A percentile compares a stretch with the other conserved stretches of the same genome.
Conservation (phyloP, 345 rosid species). For the Brassica juncea region DNA sequence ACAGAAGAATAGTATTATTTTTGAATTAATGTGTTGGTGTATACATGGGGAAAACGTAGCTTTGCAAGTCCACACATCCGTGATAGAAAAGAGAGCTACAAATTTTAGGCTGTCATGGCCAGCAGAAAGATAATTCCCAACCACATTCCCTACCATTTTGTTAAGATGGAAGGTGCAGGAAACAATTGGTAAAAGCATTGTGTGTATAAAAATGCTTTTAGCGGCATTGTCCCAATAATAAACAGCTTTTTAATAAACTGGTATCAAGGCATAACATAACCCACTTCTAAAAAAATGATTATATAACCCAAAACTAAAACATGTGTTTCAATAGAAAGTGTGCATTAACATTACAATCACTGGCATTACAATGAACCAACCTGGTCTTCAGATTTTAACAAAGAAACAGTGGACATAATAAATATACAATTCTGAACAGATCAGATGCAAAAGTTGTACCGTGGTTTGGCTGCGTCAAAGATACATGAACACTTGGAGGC, state of each 20-base stretch:
- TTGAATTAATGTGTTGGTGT: constrained; percentile 4
- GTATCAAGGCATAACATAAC: constrained; percentile 18
- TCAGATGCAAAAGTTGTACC: constrained; percentile 24
- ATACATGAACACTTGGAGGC: constrained; percentile 2
- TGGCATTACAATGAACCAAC: constrained; percentile 28
- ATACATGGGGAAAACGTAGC: constrained; percentile 17
- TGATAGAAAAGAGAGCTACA: constrained; percentile 36
- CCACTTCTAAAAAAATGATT: neutral
- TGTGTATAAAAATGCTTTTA: constrained; percentile 24
- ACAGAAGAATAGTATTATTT: constrained; percentile 22
- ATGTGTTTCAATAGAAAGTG: neutral
- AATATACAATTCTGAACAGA: constrained; percentile 26
- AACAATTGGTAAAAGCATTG: constrained; percentile 27
- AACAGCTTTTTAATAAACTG: constrained; percentile 9
- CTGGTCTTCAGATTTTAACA: neutral
- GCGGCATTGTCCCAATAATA: neutral
- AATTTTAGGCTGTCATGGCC: constrained; percentile 46
- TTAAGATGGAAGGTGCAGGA: constrained; percentile 33
- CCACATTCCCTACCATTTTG: constrained; percentile 57
- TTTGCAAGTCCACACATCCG: constrained; percentile 21
- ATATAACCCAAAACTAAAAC: neutral
- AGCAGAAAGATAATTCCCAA: constrained; percentile 56
- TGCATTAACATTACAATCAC: constrained; percentile 26
- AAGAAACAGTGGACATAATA: constrained; percentile 9
- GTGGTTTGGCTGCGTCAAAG: neutral